Conservation (phyloP, 2,329 filamentous ascomycete genomes). For the Dissoconium aciculare region DNA sequence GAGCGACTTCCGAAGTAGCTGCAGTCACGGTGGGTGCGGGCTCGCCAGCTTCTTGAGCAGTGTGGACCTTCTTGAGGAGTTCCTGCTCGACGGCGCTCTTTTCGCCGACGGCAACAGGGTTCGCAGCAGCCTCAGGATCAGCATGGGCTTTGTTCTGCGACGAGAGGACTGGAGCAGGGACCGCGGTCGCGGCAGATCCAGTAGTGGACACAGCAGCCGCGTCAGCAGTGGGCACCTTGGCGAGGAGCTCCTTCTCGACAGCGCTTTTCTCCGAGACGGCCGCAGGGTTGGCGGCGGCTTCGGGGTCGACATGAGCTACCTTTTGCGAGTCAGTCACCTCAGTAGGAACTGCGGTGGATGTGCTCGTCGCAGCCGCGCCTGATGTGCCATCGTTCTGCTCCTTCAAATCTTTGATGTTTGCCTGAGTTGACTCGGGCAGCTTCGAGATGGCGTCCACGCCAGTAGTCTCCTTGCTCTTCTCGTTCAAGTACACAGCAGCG, state of each 20-base stretch:
- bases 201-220: constrained; percentile 31
- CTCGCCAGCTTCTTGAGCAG: constrained; percentile 29
- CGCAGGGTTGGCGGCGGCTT: constrained; percentile 53
- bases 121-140: constrained; percentile 56
- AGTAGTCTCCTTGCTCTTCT: constrained; percentile 27
- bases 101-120: constrained; percentile 53
- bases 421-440: constrained; percentile 29
- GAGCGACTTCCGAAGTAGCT: constrained; percentile 24
- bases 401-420: constrained; percentile 26
- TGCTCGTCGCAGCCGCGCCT: background rate
- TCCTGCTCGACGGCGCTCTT: constrained; percentile 64
- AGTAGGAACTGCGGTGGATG: constrained; percentile 17
- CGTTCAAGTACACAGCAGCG: constrained; percentile 24
- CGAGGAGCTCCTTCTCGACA: constrained; percentile 59
- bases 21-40: constrained; percentile 30
- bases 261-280: constrained; percentile 62
- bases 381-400: constrained; percentile 3
- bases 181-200: constrained; percentile 22
- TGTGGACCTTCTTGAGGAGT: constrained; percentile 46
- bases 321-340: constrained; percentile 20
- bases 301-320: constrained; percentile 38
- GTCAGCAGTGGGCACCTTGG: constrained; percentile 35
- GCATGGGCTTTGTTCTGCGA: constrained; percentile 24
- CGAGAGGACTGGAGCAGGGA: constrained; percentile 17
- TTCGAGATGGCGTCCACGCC: constrained; percentile 36